These are phyloP conservation scores for Neonectria sp. DNA, from an alignment of 2,329 filamentous ascomycete species.

Conservation along the genomic window DNA sequence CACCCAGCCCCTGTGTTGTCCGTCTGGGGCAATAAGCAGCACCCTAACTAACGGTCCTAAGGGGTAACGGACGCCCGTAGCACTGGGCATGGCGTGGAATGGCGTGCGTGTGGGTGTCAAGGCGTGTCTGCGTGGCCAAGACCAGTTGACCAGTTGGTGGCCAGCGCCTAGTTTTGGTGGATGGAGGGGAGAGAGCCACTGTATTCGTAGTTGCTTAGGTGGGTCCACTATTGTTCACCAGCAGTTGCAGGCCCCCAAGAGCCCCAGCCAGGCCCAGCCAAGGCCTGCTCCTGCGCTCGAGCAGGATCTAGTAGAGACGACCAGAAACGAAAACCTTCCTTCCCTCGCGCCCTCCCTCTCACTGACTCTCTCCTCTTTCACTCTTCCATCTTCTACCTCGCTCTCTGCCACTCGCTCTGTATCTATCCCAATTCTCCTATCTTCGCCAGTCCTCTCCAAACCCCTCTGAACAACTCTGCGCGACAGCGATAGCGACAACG, in stretches of 20 bases:
- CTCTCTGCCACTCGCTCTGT: not conserved
- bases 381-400: constrained; percentile 30
- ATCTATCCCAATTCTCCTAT: not conserved
- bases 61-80: not conserved
- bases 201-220: not conserved
- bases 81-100: constrained; percentile 2
- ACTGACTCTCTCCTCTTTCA: constrained; percentile 24
- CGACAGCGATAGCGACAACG: not conserved
- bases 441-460: not conserved
- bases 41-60: not conserved
- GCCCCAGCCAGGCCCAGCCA: constrained; percentile 22
- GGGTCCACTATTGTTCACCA: constrained; percentile 35
- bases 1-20: not conserved
- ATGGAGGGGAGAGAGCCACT: not conserved
- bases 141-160: not conserved
- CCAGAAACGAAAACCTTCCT: constrained; percentile 43
- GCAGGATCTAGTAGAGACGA: constrained; percentile 31
- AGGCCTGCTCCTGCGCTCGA: constrained; percentile 31
- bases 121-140: constrained; percentile 1
- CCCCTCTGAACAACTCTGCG: not conserved
- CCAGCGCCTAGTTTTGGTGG: not conserved
- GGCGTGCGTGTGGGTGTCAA: constrained; percentile 3
- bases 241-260: constrained; percentile 27
- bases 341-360: constrained; percentile 17
- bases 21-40: not conserved